Evolutionary conservation across 2,329 filamentous ascomycete genomes (phyloP).

Genomic region (Verticillium nubilum): DNA sequence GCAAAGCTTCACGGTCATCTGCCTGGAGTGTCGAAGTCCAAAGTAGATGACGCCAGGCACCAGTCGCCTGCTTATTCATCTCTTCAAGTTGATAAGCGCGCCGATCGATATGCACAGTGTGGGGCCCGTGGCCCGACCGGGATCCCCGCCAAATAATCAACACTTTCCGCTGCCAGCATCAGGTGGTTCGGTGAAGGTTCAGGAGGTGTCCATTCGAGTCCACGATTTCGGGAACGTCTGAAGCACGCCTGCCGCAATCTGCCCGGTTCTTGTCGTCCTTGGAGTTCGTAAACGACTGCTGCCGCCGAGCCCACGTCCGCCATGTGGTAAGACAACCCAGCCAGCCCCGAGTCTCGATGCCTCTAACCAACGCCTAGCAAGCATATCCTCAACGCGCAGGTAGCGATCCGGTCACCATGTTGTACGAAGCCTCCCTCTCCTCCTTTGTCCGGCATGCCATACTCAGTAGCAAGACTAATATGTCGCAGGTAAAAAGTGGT

Average conservation of each 20-base stretch:
- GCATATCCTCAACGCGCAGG: conserved; percentile 97
- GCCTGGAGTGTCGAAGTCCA: background rate
- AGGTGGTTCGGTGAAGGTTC: background rate
- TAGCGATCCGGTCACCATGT: conserved; percentile 90
- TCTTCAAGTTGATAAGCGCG: background rate
- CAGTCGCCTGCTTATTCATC: background rate
- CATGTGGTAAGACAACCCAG: conserved; percentile 30
- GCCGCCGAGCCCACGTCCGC: background rate
- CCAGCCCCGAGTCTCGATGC: background rate
- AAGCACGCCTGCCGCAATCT: background rate
- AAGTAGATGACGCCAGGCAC: background rate
- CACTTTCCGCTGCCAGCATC: background rate
- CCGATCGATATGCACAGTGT: background rate
- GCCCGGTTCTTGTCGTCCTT: background rate
- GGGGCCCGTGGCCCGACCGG: background rate
- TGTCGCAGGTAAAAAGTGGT: conserved; percentile 81
- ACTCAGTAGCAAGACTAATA: background rate
- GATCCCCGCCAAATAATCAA: background rate
- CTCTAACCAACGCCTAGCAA: conserved; percentile 55
- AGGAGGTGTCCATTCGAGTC: background rate
- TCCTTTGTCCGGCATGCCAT: background rate
- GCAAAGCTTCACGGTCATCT: background rate
- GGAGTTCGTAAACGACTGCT: background rate
- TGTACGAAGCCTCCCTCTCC: conserved; percentile 51
- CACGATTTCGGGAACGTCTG: background rate